Evolutionary conservation across 306 rosid genomes (phyloP), one percentile per base, ranked within the genome.

Genomic region (Spatholobus suberectus): DNA sequence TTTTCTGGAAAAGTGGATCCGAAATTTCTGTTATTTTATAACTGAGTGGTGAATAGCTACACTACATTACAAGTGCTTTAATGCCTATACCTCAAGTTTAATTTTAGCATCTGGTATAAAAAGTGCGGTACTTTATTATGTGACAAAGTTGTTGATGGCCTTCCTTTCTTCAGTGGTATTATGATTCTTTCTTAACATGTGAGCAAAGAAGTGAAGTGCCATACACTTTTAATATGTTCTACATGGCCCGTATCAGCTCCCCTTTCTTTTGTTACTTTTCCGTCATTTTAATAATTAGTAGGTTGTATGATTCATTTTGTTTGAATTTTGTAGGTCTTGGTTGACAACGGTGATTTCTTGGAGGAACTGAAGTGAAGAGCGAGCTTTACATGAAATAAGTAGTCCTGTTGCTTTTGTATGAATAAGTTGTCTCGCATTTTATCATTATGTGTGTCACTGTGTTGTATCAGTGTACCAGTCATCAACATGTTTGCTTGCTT

Each of bases 301-400:
- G 41, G 63, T 32, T 38, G 40, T 34, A 41, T 44, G 80, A 77
- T 78, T 67, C 10, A 18, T 63, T 79, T 80, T 82, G 15, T 47
- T 27, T 79, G 73, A 51, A n/a, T 20, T 77, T 81, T 79, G 88
- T 75, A 96, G 99, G 98, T 90, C 27, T 81, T 96, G 77, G 97
- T 93, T 84, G 99, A 96, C 93, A 93, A 96, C 35, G 88, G 54
- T 70, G 98, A 96, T 69, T 96, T 96, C 51, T 89, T 87, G 71
- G 92, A 88, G 92, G 99, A 96, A 87, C 87, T 92, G 70, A 77
- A 90, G 86, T 73, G 86, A 86, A 81, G 87, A 73, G 75, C 69
- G 63, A 32, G 66, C 80, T 8, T 20, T 35, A 23, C 8, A n/a
- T 15, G 68, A 49, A 46, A 66, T 41, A 27, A 63, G 46, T 13